Evolutionary conservation across 2,329 filamentous ascomycete genomes (phyloP).

Genomic region (Pseudogymnoascus sp.): DNA sequence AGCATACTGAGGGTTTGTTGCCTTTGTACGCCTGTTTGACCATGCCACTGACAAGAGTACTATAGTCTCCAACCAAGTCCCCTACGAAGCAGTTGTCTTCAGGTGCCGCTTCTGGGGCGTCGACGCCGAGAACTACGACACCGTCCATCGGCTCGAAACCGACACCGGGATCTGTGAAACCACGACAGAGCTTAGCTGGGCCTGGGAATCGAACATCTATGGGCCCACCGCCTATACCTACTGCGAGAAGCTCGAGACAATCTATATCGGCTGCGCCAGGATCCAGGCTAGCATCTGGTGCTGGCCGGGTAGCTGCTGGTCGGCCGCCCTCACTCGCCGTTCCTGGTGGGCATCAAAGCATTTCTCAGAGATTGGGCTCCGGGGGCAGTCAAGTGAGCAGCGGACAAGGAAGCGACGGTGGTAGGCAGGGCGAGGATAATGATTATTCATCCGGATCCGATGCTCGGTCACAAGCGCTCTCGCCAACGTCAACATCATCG

Average conservation of each 20-base stretch:
- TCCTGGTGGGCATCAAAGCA: not conserved
- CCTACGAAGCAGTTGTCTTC: conserved; percentile 64
- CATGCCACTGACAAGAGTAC: conserved; percentile 20
- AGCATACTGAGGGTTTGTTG: conserved; percentile 48
- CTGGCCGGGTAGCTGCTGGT: conserved; percentile 21
- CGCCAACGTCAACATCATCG: conserved; percentile 17
- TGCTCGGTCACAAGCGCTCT: conserved; percentile 24
- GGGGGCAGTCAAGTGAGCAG: conserved; percentile 26
- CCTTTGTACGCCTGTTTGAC: not conserved
- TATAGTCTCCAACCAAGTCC: conserved; percentile 67
- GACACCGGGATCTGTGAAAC: conserved; percentile 34
- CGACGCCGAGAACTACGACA: conserved; percentile 56
- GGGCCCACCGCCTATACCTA: conserved; percentile 47
- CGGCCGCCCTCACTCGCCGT: conserved; percentile 18
- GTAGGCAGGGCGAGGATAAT: conserved; percentile 33
- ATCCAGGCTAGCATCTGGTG: conserved; percentile 25
- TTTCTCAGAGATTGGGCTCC: conserved; percentile 23
- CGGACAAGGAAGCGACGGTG: conserved; percentile 22
- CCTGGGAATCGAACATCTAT: conserved; percentile 51
- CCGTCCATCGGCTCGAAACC: conserved; percentile 46
- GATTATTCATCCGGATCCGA: conserved; percentile 19
- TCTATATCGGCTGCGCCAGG: conserved; percentile 30
- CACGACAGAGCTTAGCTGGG: conserved; percentile 43
- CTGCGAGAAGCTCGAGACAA: conserved; percentile 30
- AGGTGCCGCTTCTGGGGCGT: conserved; percentile 45